Base-by-base conservation (phyloP, 2,329 filamentous ascomycete genomes). In the Monascus ruber region DNA sequence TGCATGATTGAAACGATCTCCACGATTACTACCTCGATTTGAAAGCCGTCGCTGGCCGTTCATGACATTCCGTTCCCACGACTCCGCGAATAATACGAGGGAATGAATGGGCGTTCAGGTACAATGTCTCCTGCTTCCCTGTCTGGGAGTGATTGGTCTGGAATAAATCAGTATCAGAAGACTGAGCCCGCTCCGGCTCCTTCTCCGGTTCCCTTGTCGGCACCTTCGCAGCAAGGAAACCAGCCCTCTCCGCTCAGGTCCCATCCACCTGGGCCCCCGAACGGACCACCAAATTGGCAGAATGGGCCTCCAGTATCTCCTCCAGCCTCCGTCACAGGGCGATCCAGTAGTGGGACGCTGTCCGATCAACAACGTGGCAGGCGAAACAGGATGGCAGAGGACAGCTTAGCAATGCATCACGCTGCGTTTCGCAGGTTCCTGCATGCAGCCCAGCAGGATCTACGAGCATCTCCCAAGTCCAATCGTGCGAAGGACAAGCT, bases 401-500 rank as follows among this genome's bases (percentile, higher is more conserved):
- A 80, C 40, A 69, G 83, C 40, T 70, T 95, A 44, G 72, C 75
- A 38, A 81, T 91, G 53, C 89, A 95, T 64, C 94, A 94, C 60
- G 60, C 77, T 36, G 76, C 86, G 6, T 72, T 96, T 46, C 85
- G 81, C 63, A 73, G 74, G 51, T 94, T 84, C 56, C 72, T 95
- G 31, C 76, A 76, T 6, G 71, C 73, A 47, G 79, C 76, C 33
- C 74, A 78, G 40, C 80, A 80, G 54, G 83, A 93, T 60, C 84
- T 87, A 50, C 79, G 81, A 56, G 74, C 76, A 35, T 81, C 81
- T 46, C 75, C 78, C 36, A 81, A 81, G 37, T 81, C 85, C 26
- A 94, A 93, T 64, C 83, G 88, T 64, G 91, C 91, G 40, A 81
- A 88, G 55, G 91, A 96, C 64, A 98, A 98, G 71, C 73, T 96